These are phyloP conservation scores for Amanita fuliginea DNA, from an alignment of 768 basidiomycete species.

Conservation along the genomic window DNA sequence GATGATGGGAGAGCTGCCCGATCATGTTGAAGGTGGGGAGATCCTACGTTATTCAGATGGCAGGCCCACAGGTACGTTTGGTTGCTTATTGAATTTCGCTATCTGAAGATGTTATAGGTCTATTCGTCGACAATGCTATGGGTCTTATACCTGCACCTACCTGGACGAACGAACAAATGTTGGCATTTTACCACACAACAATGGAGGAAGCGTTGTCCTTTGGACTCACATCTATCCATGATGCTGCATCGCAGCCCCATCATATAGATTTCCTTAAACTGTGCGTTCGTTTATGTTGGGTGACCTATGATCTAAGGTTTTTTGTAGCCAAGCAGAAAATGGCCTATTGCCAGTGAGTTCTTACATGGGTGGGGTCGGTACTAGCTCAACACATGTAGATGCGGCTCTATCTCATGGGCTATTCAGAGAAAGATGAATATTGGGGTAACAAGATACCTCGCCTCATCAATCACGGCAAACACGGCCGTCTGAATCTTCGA, in stretches of 20 bases:
- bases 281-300: conserved; percentile 25
- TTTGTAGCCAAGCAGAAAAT: conserved; percentile 52
- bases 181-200: conserved; percentile 51
- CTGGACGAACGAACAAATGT: conserved; percentile 47
- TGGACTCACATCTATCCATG: conserved; percentile 83
- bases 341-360: conserved; percentile 55
- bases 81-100: background rate
- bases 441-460: conserved; percentile 57
- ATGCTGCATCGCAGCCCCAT: conserved; percentile 46
- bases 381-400: conserved; percentile 2
- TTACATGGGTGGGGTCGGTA: background rate
- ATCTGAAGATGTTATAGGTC: conserved; percentile 25
- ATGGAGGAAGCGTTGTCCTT: conserved; percentile 59
- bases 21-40: conserved; percentile 15
- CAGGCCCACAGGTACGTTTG: conserved; percentile 39
- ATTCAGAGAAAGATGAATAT: conserved; percentile 39
- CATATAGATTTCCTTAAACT: conserved; percentile 54
- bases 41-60: conserved; percentile 43
- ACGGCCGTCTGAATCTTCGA: conserved; percentile 43
- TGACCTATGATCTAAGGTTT: background rate
- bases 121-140: conserved; percentile 89
- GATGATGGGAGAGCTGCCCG: conserved; percentile 43
- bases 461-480: conserved; percentile 46
- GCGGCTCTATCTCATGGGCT: conserved; percentile 32
- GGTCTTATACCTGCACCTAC: conserved; percentile 54